Evolutionary conservation across 225 moss, liverwort and hornwort species (phyloP), one percentile per base, ranked within the genome.

Genomic region (Sphagnum contortum): DNA sequence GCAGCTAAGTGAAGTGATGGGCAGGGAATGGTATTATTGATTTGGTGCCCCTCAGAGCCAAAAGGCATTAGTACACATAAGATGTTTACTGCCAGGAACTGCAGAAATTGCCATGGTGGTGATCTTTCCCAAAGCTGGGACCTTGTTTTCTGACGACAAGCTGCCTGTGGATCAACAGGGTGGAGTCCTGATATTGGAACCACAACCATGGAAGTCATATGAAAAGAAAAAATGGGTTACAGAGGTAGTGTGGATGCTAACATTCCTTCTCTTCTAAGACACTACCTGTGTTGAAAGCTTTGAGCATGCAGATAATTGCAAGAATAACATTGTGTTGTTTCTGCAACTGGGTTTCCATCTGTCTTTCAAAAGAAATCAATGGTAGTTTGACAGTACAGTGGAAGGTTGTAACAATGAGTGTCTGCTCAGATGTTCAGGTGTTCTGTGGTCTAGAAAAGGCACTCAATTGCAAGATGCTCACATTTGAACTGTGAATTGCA

Each of bases 121-220:
- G 29, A 29, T 29, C 29, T 10, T 61, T 61, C 47, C 44, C 13
- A 29, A 60, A 60, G 9, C 29, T n/a, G 12, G 5, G 48, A 47
- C 51, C 6, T 48, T 9, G 48, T 9, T 12, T 29, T 48, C 49
- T 12, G 64, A 47, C 8, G 7, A 63, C 29, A 1, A 29, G 29
- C 29, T 66, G 70, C 48, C 58, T 71, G 48, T 11, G 60, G 63
- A 54, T 65, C 9, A 61, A 14, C 70, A 98, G 98, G 93, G 89
- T 59, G 96, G 96, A 66, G 64, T 75, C 11, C 71, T 98, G 29
- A 78, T 98, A 68, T 74, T 98, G 70, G 98, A 98, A 78, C 98
- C 98, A 48, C 98, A 98, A 70, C 91, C 93, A 59, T 98, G 98
- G 98, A 87, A 79, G 54, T 98, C 98, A 3, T 98, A 98, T 68